Percentiles rank a stretch among this genome's conserved stretches.
Evolutionary conservation across 345 rosid species (phyloP).

Genomic region (Lepidium aucheri): DNA sequence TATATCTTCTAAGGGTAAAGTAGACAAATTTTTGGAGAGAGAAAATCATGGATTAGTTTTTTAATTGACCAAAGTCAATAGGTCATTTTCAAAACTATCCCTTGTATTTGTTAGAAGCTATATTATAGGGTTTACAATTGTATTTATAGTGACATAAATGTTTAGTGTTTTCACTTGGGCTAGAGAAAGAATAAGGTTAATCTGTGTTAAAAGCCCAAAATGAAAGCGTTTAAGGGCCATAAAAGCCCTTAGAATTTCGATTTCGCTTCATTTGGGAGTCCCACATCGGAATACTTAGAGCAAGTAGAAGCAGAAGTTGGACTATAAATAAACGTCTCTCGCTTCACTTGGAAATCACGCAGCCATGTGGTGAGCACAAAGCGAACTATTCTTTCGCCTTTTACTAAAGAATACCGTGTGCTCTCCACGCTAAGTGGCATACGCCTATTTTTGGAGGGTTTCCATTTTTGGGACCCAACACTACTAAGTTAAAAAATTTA

Average conservation of each 20-base stretch:
- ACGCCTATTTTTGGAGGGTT: slow-evolving; percentile 31
- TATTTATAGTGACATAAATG: not conserved
- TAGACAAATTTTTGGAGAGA: too few relatives aligned
- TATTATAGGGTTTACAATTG: slow-evolving; percentile 23
- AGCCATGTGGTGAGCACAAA: slow-evolving; percentile 23
- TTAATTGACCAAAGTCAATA: too few relatives aligned
- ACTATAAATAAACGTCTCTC: not conserved
- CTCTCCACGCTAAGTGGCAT: slow-evolving; percentile 23
- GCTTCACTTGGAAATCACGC: not conserved
- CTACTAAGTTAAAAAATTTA: too few relatives aligned
- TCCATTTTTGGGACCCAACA: too few relatives aligned
- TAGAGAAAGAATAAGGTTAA: not conserved
- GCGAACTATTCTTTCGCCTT: slow-evolving; percentile 30
- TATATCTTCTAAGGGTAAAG: too few relatives aligned
- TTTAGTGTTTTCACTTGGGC: not conserved
- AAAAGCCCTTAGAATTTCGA: not conserved
- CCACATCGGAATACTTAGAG: slow-evolving; percentile 3
- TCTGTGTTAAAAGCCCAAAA: not conserved
- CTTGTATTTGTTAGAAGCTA: too few relatives aligned
- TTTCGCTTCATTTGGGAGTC: not conserved
- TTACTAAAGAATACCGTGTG: slow-evolving; percentile 29
- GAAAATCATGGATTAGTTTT: too few relatives aligned
- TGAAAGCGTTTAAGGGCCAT: not conserved
- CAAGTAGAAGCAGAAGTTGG: not conserved
- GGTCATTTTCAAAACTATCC: too few relatives aligned